phyloP scores from a whole-genome alignment of 2,329 filamentous ascomycete species.

The Ophiostoma angusticollis region DNA sequence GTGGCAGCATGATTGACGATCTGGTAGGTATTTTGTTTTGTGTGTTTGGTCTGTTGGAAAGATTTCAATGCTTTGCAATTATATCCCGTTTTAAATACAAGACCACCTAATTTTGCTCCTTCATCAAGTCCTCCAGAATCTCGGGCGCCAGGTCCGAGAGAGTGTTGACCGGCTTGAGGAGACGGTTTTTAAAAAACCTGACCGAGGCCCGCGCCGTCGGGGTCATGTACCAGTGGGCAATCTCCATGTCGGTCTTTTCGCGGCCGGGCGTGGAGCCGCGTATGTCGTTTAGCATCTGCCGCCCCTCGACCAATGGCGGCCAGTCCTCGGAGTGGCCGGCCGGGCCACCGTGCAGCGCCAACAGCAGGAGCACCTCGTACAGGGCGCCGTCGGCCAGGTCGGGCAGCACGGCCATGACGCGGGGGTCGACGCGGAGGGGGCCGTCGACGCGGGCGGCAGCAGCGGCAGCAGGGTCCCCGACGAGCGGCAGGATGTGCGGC shows the following conservation, averaged over 20 bases:
- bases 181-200: constrained; percentile 37
- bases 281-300: constrained; percentile 36
- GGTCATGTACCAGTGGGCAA: constrained; percentile 31
- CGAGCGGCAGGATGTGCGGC: constrained; percentile 27
- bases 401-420: constrained; percentile 20
- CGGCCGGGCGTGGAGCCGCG: constrained; percentile 32
- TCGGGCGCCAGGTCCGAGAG: constrained; percentile 33
- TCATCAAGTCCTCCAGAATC: constrained; percentile 22
- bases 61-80: no score
- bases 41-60: no score
- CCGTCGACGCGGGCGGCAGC: background rate
- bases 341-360: constrained; percentile 31
- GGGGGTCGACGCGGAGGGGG: constrained; percentile 14
- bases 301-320: constrained; percentile 31
- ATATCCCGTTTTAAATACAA: background rate
- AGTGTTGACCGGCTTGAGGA: constrained; percentile 34
- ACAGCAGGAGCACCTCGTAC: constrained; percentile 38
- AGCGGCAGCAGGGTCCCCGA: background rate
- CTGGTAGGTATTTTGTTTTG: no score
- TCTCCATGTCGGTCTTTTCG: constrained; percentile 29
- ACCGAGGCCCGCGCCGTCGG: constrained; percentile 26
- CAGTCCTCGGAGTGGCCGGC: constrained; percentile 32
- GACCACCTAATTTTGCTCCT: background rate
- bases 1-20: background rate
- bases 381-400: constrained; percentile 40